Base-by-base conservation (phyloP, 2,329 filamentous ascomycete species). In the Ascosphaera pollenicola region DNA sequence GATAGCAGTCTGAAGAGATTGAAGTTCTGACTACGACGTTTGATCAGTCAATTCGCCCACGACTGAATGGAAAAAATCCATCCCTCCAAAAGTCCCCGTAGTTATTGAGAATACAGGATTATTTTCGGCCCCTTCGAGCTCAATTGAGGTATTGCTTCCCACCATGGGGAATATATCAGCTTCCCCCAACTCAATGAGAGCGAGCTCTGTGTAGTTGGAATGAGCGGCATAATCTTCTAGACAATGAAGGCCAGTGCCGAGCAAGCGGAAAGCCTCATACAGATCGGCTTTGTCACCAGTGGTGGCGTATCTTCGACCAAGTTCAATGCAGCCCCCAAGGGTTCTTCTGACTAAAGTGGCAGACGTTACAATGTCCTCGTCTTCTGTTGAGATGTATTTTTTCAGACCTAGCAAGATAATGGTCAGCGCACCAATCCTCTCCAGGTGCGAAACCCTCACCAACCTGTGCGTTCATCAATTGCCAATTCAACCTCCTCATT, bases 171-270 rank as follows among this genome's bases (percentile, higher is more conserved):
- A 94, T 43, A 93, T 61, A 43, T 80, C 70, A 4, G 61, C 64
- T 58, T 89, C 83, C 39, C 83, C 84, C 50, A 93, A 60, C 55
- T 93, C 84, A 49, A 89, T 84, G 37, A 94, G 66, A 42, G 79
- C 81, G 42, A 94, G 70, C 56, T 94, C 85, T 11, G 69, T 74
- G 59, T 92, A 94, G 65, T 94, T 94, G 55, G 82, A 91, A 60
- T 94, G 87, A 13, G 85, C 87, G 40, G 84, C 76, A 61, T 77
- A 95, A 54, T 94, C 85, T 61, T 92, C 85, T 17, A 94, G 62
- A 54, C 84, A 93, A 61, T 95, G 87, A 41, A 84, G 70, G 28
- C 78, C 85, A 42, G 84, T 93, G 42, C 87, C 87, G 45, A 94
- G 63, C 15, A 93, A 66, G 40, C 85, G 75, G 37, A 94, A 70